A percentile compares a stretch with the other conserved stretches of the same genome.
Evolutionary conservation across 805 yeast genomes (phyloP).

Genomic region (Metschnikowia peoriensis): DNA sequence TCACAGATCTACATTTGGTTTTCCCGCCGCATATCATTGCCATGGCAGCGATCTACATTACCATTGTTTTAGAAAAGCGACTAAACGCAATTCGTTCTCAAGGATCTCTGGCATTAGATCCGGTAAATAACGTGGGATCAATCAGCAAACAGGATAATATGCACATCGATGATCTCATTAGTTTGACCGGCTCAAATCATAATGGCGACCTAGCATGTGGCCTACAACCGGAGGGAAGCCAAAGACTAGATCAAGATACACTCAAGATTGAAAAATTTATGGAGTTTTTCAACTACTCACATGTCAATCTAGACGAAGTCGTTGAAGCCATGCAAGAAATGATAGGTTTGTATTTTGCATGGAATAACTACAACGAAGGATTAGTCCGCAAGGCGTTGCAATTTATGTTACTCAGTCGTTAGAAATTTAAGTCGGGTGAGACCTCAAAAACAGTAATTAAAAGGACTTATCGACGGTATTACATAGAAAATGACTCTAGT

Average conservation of each 20-base stretch:
- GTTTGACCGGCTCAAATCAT: slow-evolving; percentile 15
- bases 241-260: slow-evolving; percentile 35
- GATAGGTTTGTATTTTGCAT: slow-evolving; percentile 73
- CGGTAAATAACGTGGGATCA: slow-evolving; percentile 18
- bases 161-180: slow-evolving; percentile 40
- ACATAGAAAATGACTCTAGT: not conserved
- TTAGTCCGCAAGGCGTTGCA: slow-evolving; percentile 50
- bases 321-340: slow-evolving; percentile 84
- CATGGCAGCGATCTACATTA: slow-evolving; percentile 73
- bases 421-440: not conserved
- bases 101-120: slow-evolving; percentile 1
- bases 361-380: slow-evolving; percentile 83
- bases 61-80: slow-evolving; percentile 56
- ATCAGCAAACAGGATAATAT: slow-evolving; percentile 18
- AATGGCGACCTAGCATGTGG: slow-evolving; percentile 1
- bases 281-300: slow-evolving; percentile 69
- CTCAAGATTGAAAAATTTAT: slow-evolving; percentile 55
- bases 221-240: slow-evolving; percentile 19
- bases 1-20: slow-evolving; percentile 79
- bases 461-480: no score
- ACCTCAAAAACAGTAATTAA: no score
- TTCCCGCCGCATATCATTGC: slow-evolving; percentile 92
- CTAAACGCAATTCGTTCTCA: slow-evolving; percentile 20
- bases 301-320: slow-evolving; percentile 72
- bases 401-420: slow-evolving; percentile 35